These are phyloP conservation scores for Penicillium coffeae DNA, from an alignment of 495 filamentous ascomycete genomes.

Conservation along the genomic window DNA sequence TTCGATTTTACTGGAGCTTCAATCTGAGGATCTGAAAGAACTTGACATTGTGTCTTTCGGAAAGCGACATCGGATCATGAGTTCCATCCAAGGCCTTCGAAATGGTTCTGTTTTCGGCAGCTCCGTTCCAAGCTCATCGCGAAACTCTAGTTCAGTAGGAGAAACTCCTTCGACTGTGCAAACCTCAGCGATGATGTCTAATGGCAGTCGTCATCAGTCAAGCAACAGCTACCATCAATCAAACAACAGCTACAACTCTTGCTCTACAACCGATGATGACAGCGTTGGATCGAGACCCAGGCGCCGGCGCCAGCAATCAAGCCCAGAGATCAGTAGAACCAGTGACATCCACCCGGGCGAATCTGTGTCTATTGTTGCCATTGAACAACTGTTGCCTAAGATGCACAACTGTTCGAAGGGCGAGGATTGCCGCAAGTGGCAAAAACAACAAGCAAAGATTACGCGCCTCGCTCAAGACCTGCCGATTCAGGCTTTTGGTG, in stretches of 20 bases:
- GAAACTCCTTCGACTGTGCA: neutral
- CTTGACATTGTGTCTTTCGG: slow-evolving; percentile 91
- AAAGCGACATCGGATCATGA: slow-evolving; percentile 81
- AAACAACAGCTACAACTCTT: slow-evolving; percentile 20
- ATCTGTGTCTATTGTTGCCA: slow-evolving; percentile 86
- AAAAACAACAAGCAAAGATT: slow-evolving; percentile 56
- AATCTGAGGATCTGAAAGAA: slow-evolving; percentile 91
- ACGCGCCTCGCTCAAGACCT: slow-evolving; percentile 16
- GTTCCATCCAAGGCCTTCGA: slow-evolving; percentile 55
- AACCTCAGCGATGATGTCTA: neutral
- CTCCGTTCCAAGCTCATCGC: neutral
- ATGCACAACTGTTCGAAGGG: slow-evolving; percentile 86
- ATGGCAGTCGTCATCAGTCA: neutral
- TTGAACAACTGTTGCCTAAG: slow-evolving; percentile 83
- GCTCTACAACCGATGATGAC: neutral
- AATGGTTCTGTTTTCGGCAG: neutral
- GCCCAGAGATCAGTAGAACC: slow-evolving; percentile 30
- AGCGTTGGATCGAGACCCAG: neutral
- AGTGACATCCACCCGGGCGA: slow-evolving; percentile 72
- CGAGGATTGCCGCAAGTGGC: slow-evolving; percentile 79
- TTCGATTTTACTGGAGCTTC: slow-evolving; percentile 74
- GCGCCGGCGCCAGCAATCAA: slow-evolving; percentile 22
- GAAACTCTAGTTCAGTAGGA: neutral
- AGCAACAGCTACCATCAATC: neutral
- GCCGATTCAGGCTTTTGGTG: slow-evolving; percentile 10